Evolutionary conservation across 2,329 filamentous ascomycete species (phyloP).

Genomic region (Aspergillus clavatus): DNA sequence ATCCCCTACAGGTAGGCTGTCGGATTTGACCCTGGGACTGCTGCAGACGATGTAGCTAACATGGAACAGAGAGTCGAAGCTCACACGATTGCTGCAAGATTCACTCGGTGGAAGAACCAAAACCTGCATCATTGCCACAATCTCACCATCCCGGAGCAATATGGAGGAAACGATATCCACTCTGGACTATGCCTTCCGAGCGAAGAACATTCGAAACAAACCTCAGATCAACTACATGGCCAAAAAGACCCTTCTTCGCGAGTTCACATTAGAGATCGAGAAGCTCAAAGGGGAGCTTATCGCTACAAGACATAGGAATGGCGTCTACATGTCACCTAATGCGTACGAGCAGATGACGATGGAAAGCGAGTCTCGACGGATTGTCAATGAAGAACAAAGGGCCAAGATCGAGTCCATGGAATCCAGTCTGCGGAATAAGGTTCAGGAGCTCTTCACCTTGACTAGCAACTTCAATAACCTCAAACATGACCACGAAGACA

Average conservation of each 20-base stretch:
- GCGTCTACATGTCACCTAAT: constrained; percentile 87
- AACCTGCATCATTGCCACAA: constrained; percentile 96
- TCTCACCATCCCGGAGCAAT: constrained; percentile 91
- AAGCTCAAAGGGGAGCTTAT: constrained; percentile 92
- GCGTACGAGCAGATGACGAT: constrained; percentile 86
- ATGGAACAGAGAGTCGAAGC: constrained; percentile 77
- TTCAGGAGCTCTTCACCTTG: constrained; percentile 82
- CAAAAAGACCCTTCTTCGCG: constrained; percentile 85
- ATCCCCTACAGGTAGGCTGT: constrained; percentile 68
- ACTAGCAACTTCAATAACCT: constrained; percentile 82
- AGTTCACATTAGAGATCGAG: constrained; percentile 90
- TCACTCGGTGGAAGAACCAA: constrained; percentile 93
- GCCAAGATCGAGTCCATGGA: constrained; percentile 93
- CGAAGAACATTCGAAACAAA: constrained; percentile 98
- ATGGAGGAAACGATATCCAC: constrained; percentile 98
- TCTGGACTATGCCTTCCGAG: constrained; percentile 92
- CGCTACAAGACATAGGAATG: constrained; percentile 85
- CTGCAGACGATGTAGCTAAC: constrained; percentile 4
- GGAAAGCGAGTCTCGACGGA: constrained; percentile 85
- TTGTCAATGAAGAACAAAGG: constrained; percentile 85
- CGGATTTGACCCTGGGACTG: not conserved
- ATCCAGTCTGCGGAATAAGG: constrained; percentile 82
- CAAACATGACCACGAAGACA: constrained; percentile 84
- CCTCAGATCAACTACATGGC: constrained; percentile 92
- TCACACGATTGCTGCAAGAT: constrained; percentile 91